Conservation (phyloP, 371 early-diverging fungal species). For the Mucor plumbeus region DNA sequence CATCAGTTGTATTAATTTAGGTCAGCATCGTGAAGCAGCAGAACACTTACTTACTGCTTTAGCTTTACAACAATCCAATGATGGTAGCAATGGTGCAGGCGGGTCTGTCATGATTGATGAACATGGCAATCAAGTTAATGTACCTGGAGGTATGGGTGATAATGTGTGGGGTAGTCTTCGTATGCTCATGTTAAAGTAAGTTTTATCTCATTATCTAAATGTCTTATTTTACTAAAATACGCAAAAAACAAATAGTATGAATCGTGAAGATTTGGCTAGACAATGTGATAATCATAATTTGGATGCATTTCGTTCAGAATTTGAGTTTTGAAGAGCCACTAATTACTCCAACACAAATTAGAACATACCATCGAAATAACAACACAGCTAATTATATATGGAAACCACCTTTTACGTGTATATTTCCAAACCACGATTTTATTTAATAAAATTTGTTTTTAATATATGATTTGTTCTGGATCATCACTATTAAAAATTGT, state of each 20-base stretch:
- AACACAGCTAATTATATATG: conserved; percentile 12
- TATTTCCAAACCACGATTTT: conserved; percentile 29
- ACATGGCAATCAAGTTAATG: conserved; percentile 24
- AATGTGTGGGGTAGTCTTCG: conserved; percentile 85
- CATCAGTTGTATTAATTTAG: conserved; percentile 87
- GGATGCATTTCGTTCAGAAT: conserved; percentile 73
- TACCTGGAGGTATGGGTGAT: conserved; percentile 62
- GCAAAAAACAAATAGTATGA: conserved; percentile 39
- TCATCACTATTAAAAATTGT: conserved; percentile 59
- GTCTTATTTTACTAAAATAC: conserved; percentile 10
- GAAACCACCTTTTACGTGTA: conserved; percentile 28
- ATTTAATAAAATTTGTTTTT: conserved; percentile 16
- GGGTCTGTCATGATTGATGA: conserved; percentile 65
- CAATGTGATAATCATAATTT: conserved; percentile 72
- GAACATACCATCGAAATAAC: conserved; percentile 1
- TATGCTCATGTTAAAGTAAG: conserved; percentile 73
- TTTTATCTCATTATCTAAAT: neutral
- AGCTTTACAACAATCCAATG: conserved; percentile 66
- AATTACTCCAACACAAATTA: conserved; percentile 1
- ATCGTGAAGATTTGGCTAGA: conserved; percentile 72
- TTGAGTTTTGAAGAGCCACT: conserved; percentile 67
- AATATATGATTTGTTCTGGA: conserved; percentile 44
- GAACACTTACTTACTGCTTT: conserved; percentile 88
- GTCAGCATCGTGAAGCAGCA: conserved; percentile 86
- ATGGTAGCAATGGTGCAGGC: conserved; percentile 68